A percentile compares a stretch with the other conserved stretches of the same genome.
These are phyloP conservation scores for Paramecium tetraurelia DNA, from an alignment of 73 alveolate genomes.

Conservation along the genomic window DNA sequence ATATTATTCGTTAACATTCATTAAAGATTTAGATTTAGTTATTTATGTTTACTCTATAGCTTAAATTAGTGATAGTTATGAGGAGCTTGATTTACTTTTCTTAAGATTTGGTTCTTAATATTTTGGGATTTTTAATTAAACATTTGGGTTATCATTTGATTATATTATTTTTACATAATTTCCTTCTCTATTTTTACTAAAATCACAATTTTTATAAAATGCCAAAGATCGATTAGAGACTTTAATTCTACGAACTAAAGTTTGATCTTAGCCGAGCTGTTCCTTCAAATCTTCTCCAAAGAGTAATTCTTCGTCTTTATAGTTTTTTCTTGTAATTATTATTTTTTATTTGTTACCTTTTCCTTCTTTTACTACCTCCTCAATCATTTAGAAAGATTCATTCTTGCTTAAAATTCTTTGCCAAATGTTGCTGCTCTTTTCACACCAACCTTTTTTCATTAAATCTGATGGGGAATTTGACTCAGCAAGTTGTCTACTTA, in stretches of 20 bases:
- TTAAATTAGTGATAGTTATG: background rate
- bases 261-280: background rate
- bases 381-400: background rate
- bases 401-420: background rate
- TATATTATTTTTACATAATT: background rate
- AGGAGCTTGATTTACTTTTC: background rate
- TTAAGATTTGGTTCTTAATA: background rate
- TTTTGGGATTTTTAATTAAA: background rate
- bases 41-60: background rate
- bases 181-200: background rate
- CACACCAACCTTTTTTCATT: conserved; percentile 3
- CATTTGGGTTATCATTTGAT: background rate
- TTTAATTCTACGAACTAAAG: background rate
- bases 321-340: background rate
- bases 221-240: background rate
- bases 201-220: background rate
- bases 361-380: background rate
- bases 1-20: background rate
- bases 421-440: background rate
- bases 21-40: background rate
- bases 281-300: background rate
- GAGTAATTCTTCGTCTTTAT: background rate
- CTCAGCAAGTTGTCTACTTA: background rate
- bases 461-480: background rate
- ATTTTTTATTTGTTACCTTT: background rate